A percentile compares a stretch with the other conserved stretches of the same genome.
These are phyloP conservation scores for Thraustochytrium striatum DNA, from an alignment of 352 stramenopile species.

Conservation along the genomic window DNA sequence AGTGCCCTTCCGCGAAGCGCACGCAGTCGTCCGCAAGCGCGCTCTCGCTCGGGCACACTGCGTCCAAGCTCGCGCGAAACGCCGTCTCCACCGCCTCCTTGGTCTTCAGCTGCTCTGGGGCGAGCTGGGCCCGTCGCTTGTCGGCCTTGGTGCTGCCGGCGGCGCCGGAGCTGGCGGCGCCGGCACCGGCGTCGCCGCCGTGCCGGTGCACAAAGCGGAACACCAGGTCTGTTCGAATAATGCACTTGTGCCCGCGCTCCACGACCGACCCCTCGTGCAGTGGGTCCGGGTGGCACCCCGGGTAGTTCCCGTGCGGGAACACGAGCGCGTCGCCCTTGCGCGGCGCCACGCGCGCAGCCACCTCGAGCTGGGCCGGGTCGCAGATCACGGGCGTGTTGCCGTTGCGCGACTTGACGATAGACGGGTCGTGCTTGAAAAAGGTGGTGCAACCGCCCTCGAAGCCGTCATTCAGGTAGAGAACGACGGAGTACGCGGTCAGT, in stretches of 20 bases:
- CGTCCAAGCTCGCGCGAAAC: background rate
- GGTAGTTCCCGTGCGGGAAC: conserved; percentile 19
- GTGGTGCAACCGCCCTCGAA: conserved; percentile 42
- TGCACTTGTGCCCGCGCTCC: conserved; percentile 13
- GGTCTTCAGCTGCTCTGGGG: background rate
- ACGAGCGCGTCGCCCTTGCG: conserved; percentile 29
- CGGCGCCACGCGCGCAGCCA: background rate
- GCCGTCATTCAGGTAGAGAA: conserved; percentile 45
- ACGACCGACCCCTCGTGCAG: conserved; percentile 30
- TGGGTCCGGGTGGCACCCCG: conserved; percentile 2
- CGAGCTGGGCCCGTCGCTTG: background rate
- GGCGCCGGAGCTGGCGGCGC: background rate
- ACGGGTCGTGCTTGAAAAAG: conserved; percentile 13
- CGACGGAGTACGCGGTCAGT: conserved; percentile 29
- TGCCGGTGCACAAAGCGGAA: background rate
- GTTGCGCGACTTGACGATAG: background rate
- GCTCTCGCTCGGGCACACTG: background rate
- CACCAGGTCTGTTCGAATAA: conserved; percentile 33
- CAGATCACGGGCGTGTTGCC: conserved; percentile 32
- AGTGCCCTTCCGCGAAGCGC: background rate
- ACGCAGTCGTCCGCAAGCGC: background rate
- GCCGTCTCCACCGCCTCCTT: background rate
- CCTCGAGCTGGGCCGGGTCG: conserved; percentile 1
- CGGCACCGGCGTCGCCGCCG: background rate
- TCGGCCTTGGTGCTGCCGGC: background rate